Conservation (phyloP, 129 eudicot genomes). For the sunflower (Helianthus annuus) region HanXRQr2.0-SUNRISE NC_035444.2:16898433-16898932, state of each 20-base stretch:
- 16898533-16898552: constrained; percentile 65
- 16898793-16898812: too few species aligned
- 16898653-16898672: constrained; percentile 53
- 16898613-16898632: constrained; percentile 70
- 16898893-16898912: too few species aligned
- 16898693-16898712: too few species aligned
- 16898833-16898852: too few species aligned
- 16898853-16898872: too few species aligned
- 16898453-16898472: constrained; percentile 55
- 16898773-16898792: too few species aligned
- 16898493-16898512: constrained; percentile 75
- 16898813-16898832: too few species aligned
- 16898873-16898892: too few species aligned
- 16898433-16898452: constrained; percentile 34
- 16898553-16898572: constrained; percentile 58
- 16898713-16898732: too few species aligned
- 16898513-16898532: constrained; percentile 84
- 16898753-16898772: too few species aligned
- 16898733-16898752: too few species aligned
- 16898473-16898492: constrained; percentile 71
- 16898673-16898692: neutral
- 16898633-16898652: constrained; percentile 82
- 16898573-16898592: constrained; percentile 76
- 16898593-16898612: constrained; percentile 68
- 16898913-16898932: too few species aligned